Evolutionary conservation across 164 flowering plant species (phyloP), one percentile per base, ranked within the genome.

Genomic region (Protea cynaroides): DNA sequence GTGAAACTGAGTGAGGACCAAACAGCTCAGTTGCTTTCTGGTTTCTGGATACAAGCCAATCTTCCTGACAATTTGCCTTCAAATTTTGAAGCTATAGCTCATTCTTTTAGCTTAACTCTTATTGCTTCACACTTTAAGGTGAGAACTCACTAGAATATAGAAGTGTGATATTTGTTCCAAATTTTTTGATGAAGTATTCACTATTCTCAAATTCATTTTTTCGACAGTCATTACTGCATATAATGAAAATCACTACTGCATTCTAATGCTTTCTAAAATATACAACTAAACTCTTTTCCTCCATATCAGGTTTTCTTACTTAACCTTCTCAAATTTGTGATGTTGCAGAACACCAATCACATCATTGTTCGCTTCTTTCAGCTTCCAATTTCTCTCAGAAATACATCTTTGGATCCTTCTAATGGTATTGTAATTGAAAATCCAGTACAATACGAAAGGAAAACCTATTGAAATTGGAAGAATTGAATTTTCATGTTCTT

Each of bases 61-160:
- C 82, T 86, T 62, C 75, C 91, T 24, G 91, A 94, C 75, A 94
- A 89, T 74, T 49, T 78, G 68, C 98, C 97, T 53, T 77, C 88
- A 63, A 86, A 86, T 73, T 67, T 86, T 72, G 95, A 89, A 84
- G 93, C 98, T 47, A 83, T 94, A 37, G 84, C 86, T 61, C 89
- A 89, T 76, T 89, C 98, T 29, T 94, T 81, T 72, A 77, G 78
- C 65, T 81, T 86, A 64, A 81, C 86, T 12, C 84, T 94, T 49
- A 70, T 86, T 67, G 82, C 91, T 62, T 79, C 83, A 23, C 78
- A 73, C 18, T 58, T 82, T 63, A 86, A 78, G 96, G 98, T 94
- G 64, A 79, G 59, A 25, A 52, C 59, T 49, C 49, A 47, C 10
- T 14, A 21, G 12, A 29, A 29, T 29, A 5, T 29, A 29, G 34